Conservation (phyloP, 108 stramenopile genomes). For the Skeletonema menzelii region DNA sequence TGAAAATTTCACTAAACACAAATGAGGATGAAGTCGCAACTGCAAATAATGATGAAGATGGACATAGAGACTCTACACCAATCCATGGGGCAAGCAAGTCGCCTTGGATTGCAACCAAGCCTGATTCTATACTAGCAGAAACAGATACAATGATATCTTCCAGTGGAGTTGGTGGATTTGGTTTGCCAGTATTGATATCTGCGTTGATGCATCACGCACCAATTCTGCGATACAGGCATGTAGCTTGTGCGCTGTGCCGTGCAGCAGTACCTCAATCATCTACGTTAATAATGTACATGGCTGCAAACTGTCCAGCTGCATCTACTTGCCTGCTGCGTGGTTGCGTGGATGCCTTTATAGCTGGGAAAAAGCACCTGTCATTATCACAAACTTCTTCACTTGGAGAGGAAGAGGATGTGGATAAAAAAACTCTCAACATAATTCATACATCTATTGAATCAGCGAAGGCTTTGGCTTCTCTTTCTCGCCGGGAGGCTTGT, state of each 20-base stretch:
- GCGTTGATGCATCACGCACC: constrained; percentile 70
- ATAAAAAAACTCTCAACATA: constrained; percentile 19
- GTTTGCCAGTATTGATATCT: constrained; percentile 44
- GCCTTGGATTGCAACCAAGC: constrained; percentile 26
- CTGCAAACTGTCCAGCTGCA: constrained; percentile 68
- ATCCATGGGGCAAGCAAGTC: background rate
- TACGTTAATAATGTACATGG: constrained; percentile 57
- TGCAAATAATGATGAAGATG: constrained; percentile 5
- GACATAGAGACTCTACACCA: background rate
- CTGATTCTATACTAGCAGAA: constrained; percentile 37
- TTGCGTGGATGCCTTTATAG: constrained; percentile 60
- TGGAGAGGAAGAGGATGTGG: constrained; percentile 12
- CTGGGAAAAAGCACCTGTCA: constrained; percentile 11
- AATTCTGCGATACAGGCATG: constrained; percentile 61
- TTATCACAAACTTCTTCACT: background rate
- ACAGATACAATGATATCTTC: constrained; percentile 17
- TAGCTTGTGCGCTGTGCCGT: constrained; percentile 73
- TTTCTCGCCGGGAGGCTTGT: constrained; percentile 55
- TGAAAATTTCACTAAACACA: constrained; percentile 15
- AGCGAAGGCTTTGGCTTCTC: constrained; percentile 43
- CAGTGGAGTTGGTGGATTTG: constrained; percentile 20
- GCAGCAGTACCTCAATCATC: constrained; percentile 61
- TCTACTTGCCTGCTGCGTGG: constrained; percentile 60
- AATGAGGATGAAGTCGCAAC: constrained; percentile 1
- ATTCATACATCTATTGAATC: constrained; percentile 35